Conservation (phyloP, 805 yeast species). For the Candida montana region DNA sequence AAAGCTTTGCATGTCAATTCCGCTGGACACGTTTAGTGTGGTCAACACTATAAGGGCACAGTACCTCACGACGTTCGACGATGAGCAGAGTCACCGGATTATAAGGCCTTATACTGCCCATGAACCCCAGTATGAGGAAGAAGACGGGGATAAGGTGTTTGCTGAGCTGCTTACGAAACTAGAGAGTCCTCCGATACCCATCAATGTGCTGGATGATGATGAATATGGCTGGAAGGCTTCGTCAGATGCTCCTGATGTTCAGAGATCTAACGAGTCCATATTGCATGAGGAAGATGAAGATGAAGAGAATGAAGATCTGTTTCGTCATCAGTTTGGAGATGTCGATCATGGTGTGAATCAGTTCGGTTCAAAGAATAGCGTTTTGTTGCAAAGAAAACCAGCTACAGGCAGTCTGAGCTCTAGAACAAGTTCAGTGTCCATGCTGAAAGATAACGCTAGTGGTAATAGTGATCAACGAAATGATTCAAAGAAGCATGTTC, state of each 20-base stretch:
- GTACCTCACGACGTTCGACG: conserved; percentile 16
- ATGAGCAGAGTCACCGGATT: conserved; percentile 22
- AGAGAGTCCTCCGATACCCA: conserved; percentile 28
- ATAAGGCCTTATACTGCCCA: conserved; percentile 17
- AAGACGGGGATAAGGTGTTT: conserved; percentile 2
- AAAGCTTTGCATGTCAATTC: conserved; percentile 19
- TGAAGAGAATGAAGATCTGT: neutral
- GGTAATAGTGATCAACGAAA: neutral
- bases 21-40: conserved; percentile 9
- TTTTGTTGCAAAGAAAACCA: no score
- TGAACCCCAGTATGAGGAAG: neutral
- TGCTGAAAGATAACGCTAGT: neutral
- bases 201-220: conserved; percentile 22
- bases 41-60: conserved; percentile 21
- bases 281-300: neutral
- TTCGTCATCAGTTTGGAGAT: neutral
- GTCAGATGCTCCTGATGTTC: neutral
- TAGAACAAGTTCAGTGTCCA: conserved; percentile 6
- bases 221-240: conserved; percentile 7
- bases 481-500: neutral
- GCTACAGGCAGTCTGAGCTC: conserved; percentile 1
- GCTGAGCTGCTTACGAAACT: conserved; percentile 13
- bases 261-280: neutral
- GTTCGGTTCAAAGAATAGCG: neutral
- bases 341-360: neutral